These are phyloP conservation scores for Taiwanofungus camphoratus DNA, from an alignment of 1,284 basidiomycete species.

Conservation along the genomic window DNA sequence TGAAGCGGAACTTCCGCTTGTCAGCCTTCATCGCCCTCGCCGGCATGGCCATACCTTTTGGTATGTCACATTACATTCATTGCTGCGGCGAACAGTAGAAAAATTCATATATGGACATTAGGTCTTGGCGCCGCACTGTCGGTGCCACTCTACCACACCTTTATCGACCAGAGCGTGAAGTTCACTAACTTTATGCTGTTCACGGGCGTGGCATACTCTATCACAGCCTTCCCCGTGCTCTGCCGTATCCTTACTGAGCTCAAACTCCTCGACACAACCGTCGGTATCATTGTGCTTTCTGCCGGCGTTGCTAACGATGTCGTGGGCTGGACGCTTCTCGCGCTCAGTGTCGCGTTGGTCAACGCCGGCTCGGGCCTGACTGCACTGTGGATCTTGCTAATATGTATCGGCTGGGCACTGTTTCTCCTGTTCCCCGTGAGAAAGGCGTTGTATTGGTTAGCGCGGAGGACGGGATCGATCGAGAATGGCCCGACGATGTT, in stretches of 20 bases:
- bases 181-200: constrained; percentile 92
- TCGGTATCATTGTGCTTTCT: constrained; percentile 89
- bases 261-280: constrained; percentile 85
- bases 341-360: constrained; percentile 86
- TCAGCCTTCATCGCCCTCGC: constrained; percentile 45
- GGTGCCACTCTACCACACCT: constrained; percentile 74
- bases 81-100: background rate
- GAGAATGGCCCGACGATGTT: constrained; percentile 65
- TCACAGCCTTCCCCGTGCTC: constrained; percentile 92
- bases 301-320: constrained; percentile 93
- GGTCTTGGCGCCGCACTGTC: constrained; percentile 82
- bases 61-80: constrained; percentile 6
- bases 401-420: constrained; percentile 78
- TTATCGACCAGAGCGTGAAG: constrained; percentile 61
- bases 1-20: constrained; percentile 71
- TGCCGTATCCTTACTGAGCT: constrained; percentile 84
- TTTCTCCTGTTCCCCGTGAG: constrained; percentile 74
- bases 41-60: constrained; percentile 44
- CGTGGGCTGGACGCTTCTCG: constrained; percentile 72
- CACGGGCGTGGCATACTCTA: constrained; percentile 86
- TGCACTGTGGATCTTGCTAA: constrained; percentile 79
- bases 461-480: constrained; percentile 73
- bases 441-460: constrained; percentile 63
- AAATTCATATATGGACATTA: constrained; percentile 44
- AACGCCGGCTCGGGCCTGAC: constrained; percentile 74